phyloP scores from a whole-genome alignment of 805 yeast genomes.

The Lipomyces spencermartinsiae region DNA sequence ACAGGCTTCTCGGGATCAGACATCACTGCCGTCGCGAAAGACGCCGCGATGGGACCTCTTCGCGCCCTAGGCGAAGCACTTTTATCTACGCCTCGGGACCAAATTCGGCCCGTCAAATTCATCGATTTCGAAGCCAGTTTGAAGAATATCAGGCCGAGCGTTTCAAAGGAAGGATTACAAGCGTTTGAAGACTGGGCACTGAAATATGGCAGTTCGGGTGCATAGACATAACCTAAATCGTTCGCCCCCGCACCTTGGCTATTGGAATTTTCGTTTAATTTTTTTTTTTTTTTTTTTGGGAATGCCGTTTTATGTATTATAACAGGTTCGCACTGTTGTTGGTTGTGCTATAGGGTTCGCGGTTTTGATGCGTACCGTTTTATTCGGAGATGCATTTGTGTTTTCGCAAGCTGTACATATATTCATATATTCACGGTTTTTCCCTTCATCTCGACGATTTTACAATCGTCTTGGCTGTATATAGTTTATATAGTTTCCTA shows the following conservation, averaged over 20 bases:
- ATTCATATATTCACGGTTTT: background rate
- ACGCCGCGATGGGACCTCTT: slow-evolving; percentile 97
- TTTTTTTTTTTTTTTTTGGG: background rate
- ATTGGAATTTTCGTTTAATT: background rate
- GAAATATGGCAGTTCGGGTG: slow-evolving; percentile 87
- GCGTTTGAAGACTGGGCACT: slow-evolving; percentile 90
- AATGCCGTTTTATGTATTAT: background rate
- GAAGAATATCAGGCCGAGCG: slow-evolving; percentile 84
- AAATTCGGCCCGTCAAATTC: slow-evolving; percentile 75
- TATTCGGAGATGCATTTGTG: background rate
- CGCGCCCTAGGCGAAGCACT: slow-evolving; percentile 87
- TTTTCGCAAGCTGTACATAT: background rate
- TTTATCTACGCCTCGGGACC: slow-evolving; percentile 68
- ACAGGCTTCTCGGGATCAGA: slow-evolving; percentile 82
- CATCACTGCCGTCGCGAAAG: slow-evolving; percentile 90
- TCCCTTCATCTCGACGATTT: background rate
- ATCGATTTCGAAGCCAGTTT: slow-evolving; percentile 78
- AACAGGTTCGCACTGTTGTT: background rate
- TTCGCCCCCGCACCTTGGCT: background rate
- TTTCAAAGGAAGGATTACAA: slow-evolving; percentile 76
- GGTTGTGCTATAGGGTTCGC: background rate
- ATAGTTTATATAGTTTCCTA: background rate
- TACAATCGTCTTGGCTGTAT: background rate
- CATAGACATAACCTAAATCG: slow-evolving; percentile 46
- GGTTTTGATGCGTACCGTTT: background rate